phyloP scores from a whole-genome alignment of 352 stramenopile genomes.

The Phytophthora boehmeriae region DNA sequence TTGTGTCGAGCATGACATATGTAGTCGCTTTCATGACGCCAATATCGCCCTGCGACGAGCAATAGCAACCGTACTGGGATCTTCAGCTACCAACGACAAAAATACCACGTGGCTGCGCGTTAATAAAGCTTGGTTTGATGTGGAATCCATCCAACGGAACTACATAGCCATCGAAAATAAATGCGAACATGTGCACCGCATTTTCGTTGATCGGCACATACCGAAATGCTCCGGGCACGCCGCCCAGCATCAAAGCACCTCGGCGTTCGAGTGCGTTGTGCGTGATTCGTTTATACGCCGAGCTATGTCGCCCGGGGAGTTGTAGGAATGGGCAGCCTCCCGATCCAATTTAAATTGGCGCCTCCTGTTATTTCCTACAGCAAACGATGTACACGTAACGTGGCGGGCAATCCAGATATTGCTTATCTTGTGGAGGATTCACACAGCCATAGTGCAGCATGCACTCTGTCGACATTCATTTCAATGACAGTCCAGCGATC shows the following conservation, averaged over 20 bases:
- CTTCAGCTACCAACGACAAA: constrained; percentile 9
- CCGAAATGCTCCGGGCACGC: constrained; percentile 22
- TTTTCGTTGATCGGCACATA: constrained; percentile 19
- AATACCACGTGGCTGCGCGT: constrained; percentile 3
- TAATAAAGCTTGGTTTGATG: not conserved
- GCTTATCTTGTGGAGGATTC: no score
- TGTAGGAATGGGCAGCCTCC: no score
- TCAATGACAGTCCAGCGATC: no score
- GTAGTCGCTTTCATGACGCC: constrained; percentile 11
- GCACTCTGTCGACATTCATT: no score
- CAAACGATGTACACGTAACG: no score
- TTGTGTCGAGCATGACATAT: constrained; percentile 28
- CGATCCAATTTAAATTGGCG: no score
- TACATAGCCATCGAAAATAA: constrained; percentile 9
- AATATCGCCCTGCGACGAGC: constrained; percentile 11
- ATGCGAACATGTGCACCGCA: constrained; percentile 18
- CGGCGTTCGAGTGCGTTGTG: not conserved
- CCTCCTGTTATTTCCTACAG: no score
- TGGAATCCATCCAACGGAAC: constrained; percentile 2
- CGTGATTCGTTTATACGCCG: constrained; percentile 2
- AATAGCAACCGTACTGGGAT: constrained; percentile 12
- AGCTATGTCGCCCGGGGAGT: no score
- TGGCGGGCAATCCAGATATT: no score
- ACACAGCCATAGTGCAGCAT: no score
- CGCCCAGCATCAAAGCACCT: constrained; percentile 12